Evolutionary conservation across 2,329 filamentous ascomycete genomes (phyloP).

Genomic region (Pseudocercospora fijiensis): DNA sequence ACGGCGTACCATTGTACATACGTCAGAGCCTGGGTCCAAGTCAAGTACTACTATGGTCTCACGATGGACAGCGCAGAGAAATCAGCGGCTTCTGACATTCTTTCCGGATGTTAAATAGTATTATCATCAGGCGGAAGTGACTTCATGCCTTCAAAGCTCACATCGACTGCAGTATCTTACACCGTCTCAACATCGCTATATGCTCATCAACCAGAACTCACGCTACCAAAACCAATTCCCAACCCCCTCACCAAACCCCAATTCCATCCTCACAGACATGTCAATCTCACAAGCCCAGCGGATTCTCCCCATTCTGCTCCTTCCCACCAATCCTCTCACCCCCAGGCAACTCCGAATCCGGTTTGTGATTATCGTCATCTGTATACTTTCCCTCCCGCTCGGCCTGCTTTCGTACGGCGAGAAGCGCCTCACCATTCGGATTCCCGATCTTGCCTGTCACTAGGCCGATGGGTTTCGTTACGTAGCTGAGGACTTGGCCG

Average conservation of each 20-base stretch:
- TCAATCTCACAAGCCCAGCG: conserved; percentile 35
- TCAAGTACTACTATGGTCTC: conserved; percentile 71
- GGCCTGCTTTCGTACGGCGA: conserved; percentile 27
- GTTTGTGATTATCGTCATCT: conserved; percentile 26
- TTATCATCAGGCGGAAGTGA: not conserved
- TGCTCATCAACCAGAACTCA: not conserved
- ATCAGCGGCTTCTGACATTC: conserved; percentile 46
- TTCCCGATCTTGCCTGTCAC: conserved; percentile 33
- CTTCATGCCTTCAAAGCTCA: not conserved
- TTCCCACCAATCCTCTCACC: conserved; percentile 39
- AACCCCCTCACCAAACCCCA: not conserved
- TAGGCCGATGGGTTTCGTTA: conserved; percentile 34
- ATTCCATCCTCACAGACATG: not conserved
- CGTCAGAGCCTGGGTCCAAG: conserved; percentile 71
- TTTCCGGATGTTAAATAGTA: conserved; percentile 58
- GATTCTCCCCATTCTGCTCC: conserved; percentile 39
- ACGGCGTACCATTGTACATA: conserved; percentile 74
- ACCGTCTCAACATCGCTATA: not conserved
- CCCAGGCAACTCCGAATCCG: conserved; percentile 31
- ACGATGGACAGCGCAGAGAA: conserved; percentile 72
- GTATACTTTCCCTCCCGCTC: conserved; percentile 30
- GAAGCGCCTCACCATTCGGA: conserved; percentile 34
- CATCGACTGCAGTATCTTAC: not conserved
- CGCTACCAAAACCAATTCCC: not conserved
- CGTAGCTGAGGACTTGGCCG: conserved; percentile 37